These are phyloP conservation scores for Pseudogymnoascus sp. DNA, from an alignment of 2,329 filamentous ascomycete genomes.

Conservation along the genomic window DNA sequence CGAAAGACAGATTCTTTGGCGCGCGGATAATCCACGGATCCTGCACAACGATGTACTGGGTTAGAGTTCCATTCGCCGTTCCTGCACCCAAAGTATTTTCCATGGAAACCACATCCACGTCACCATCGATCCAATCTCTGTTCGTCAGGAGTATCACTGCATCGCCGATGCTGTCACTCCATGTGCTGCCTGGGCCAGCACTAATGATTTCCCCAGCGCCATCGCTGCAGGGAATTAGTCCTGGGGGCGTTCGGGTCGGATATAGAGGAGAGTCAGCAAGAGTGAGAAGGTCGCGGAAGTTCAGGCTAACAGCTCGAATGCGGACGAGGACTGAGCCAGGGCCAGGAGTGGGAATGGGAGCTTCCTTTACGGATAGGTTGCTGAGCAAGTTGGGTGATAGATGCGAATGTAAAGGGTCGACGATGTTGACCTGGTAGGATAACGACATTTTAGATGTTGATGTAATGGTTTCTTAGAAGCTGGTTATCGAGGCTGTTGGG, in stretches of 20 bases:
- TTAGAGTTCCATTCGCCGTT: not conserved
- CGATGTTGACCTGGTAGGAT: not conserved
- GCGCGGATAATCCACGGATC: constrained; percentile 31
- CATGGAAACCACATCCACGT: constrained; percentile 31
- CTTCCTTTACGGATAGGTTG: constrained; percentile 40
- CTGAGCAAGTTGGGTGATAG: constrained; percentile 32
- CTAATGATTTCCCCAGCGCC: constrained; percentile 42
- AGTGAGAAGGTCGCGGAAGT: constrained; percentile 23
- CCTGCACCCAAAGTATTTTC: constrained; percentile 33
- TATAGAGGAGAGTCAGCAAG: constrained; percentile 17
- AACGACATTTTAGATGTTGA: not conserved
- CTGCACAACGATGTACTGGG: constrained; percentile 38
- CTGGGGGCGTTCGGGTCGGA: not conserved
- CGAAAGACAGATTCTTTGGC: constrained; percentile 34
- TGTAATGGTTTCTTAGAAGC: not conserved
- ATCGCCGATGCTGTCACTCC: constrained; percentile 10
- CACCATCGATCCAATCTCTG: constrained; percentile 41
- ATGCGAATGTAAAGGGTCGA: not conserved
- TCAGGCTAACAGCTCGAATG: constrained; percentile 24
- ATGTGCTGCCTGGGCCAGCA: constrained; percentile 14
- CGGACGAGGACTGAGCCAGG: constrained; percentile 37
- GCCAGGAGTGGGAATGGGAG: constrained; percentile 39
- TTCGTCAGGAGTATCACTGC: constrained; percentile 16
- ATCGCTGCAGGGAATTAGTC: constrained; percentile 32
- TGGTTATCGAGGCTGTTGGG: not conserved